Evolutionary conservation across 441 rosid species (phyloP).

Genomic region (Pelargonium exstipulatum): DNA sequence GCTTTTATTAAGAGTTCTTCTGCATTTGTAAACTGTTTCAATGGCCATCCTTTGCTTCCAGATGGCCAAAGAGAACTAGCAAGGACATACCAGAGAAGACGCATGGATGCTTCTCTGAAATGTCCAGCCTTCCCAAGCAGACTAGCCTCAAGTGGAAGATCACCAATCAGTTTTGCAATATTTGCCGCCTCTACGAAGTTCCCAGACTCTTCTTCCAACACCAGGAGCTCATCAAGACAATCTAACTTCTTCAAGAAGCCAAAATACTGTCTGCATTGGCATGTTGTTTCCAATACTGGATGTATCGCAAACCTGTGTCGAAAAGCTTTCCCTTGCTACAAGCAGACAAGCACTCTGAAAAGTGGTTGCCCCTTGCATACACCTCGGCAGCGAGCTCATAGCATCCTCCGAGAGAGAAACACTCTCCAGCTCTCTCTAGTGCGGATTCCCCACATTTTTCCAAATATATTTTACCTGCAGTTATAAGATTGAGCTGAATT

Average conservation of each 20-base stretch:
- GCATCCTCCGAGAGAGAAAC: conserved; percentile 35
- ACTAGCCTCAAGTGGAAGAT: conserved; percentile 30
- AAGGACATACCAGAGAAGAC: conserved; percentile 35
- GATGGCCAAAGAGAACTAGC: conserved; percentile 41
- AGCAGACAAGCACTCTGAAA: conserved; percentile 32
- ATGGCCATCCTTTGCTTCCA: conserved; percentile 48
- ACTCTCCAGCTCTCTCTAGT: conserved; percentile 38
- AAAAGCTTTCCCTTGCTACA: conserved; percentile 39
- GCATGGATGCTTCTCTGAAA: conserved; percentile 31
- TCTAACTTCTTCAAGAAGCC: conserved; percentile 30
- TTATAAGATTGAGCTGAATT: not conserved
- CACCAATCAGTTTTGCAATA: conserved; percentile 35
- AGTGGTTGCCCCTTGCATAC: conserved; percentile 31
- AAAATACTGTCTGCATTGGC: conserved; percentile 12
- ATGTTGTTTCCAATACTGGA: conserved; percentile 35
- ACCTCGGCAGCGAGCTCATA: conserved; percentile 41
- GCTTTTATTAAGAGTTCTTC: conserved; percentile 36
- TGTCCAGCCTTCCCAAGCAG: conserved; percentile 33
- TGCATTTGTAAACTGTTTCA: conserved; percentile 33
- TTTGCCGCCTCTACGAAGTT: conserved; percentile 43
- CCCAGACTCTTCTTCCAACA: conserved; percentile 37
- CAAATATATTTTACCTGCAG: conserved; percentile 38
- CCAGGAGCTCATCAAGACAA: conserved; percentile 40
- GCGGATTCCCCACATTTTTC: conserved; percentile 37
- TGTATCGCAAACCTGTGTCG: conserved; percentile 34